These are phyloP conservation scores for Tieghemostelium lacteum DNA, from an alignment of 78 protist genomes.

Conservation along the genomic window DNA sequence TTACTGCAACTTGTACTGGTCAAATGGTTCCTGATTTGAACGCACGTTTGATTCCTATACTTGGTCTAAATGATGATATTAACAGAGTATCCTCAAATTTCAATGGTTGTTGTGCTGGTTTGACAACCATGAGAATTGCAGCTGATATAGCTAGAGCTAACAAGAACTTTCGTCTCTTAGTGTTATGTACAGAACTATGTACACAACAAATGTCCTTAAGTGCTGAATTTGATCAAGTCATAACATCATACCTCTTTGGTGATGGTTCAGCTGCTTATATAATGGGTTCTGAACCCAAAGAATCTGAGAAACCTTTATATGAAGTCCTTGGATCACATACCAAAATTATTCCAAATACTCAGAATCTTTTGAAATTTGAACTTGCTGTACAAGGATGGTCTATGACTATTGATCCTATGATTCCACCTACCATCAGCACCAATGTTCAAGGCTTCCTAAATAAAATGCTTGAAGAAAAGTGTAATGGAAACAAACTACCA, in stretches of 20 bases:
- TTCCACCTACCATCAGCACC: slow-evolving; percentile 28
- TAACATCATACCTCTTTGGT: slow-evolving; percentile 41
- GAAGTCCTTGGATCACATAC: slow-evolving; percentile 38
- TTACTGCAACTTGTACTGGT: slow-evolving; percentile 52
- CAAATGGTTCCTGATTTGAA: slow-evolving; percentile 57
- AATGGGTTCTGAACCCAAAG: slow-evolving; percentile 32
- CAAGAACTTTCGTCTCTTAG: slow-evolving; percentile 33
- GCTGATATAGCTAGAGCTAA: neutral
- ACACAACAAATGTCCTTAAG: slow-evolving; percentile 34
- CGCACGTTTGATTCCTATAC: slow-evolving; percentile 9
- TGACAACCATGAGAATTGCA: slow-evolving; percentile 30
- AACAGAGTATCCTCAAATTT: slow-evolving; percentile 45
- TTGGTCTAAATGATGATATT: slow-evolving; percentile 32
- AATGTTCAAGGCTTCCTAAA: slow-evolving; percentile 29
- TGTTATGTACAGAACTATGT: slow-evolving; percentile 64
- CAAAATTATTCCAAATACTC: slow-evolving; percentile 30
- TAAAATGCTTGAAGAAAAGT: neutral
- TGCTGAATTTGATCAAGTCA: slow-evolving; percentile 43
- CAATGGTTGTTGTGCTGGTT: slow-evolving; percentile 74
- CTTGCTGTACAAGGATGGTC: slow-evolving; percentile 41
- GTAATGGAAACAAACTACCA: too few species aligned
- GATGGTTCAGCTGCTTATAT: slow-evolving; percentile 76
- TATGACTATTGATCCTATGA: slow-evolving; percentile 9
- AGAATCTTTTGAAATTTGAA: slow-evolving; percentile 36
- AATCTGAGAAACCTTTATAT: slow-evolving; percentile 37